These are phyloP conservation scores for Collybia sordida DNA, from an alignment of 768 basidiomycete genomes.

Conservation along the genomic window DNA sequence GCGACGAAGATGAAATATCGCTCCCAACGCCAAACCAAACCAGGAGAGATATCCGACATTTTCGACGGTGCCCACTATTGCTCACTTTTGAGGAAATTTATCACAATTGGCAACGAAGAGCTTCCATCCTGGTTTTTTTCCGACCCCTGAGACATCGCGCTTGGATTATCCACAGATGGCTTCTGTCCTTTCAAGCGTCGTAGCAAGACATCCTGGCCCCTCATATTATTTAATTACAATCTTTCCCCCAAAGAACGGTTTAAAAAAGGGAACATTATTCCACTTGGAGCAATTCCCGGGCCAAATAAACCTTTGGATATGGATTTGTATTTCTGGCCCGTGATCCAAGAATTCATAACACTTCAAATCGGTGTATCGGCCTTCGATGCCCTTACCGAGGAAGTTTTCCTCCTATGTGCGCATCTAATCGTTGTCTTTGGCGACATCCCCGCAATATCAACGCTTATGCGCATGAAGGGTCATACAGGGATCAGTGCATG, in stretches of 20 bases:
- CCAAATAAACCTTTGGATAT: neutral
- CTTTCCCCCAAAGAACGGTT: slow-evolving; percentile 18
- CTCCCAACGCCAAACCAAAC: slow-evolving; percentile 7
- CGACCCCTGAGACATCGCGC: slow-evolving; percentile 8
- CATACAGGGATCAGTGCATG: slow-evolving; percentile 35
- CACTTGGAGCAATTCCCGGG: neutral
- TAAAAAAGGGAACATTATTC: neutral
- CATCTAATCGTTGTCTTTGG: slow-evolving; percentile 1
- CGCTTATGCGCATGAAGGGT: slow-evolving; percentile 36
- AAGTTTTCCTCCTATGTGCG: too few relatives aligned
- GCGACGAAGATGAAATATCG: slow-evolving; percentile 24
- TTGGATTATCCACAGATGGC: slow-evolving; percentile 38
- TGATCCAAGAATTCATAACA: slow-evolving; percentile 18
- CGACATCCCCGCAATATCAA: slow-evolving; percentile 22
- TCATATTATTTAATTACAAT: slow-evolving; percentile 35
- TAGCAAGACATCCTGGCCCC: slow-evolving; percentile 32
- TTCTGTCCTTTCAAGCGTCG: slow-evolving; percentile 31
- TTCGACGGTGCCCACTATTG: neutral
- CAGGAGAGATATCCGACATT: slow-evolving; percentile 25
- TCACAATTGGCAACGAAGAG: neutral
- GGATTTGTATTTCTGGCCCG: neutral
- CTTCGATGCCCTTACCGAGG: too few relatives aligned
- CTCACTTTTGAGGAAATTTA: neutral
- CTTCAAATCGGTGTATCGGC: slow-evolving; percentile 30
- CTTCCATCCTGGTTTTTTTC: neutral